Percentiles rank a stretch among this genome's conserved stretches.
Evolutionary conservation across 208 protist species (phyloP).

Genomic region (Wallacemonas rigidus): DNA sequence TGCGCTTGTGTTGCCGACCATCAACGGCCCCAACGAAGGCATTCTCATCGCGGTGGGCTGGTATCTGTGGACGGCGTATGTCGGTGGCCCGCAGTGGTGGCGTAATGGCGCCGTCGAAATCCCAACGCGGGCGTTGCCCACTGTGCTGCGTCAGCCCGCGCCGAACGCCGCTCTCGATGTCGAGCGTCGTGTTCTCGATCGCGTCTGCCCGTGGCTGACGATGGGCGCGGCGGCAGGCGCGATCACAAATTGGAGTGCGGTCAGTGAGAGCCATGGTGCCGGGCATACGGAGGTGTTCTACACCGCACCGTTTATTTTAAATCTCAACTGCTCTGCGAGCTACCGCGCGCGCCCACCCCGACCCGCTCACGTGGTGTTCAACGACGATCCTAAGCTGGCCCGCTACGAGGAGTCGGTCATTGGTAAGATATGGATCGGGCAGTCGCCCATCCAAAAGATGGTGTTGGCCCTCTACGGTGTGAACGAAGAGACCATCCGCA

Average conservation of each 20-base stretch:
- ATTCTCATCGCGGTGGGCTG: constrained; percentile 62
- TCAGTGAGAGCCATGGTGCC: not conserved
- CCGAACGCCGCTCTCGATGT: constrained; percentile 47
- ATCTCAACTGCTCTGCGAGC: constrained; percentile 49
- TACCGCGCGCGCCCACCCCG: constrained; percentile 42
- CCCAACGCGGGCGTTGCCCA: constrained; percentile 43
- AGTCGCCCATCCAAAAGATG: constrained; percentile 49
- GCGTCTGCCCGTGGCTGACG: constrained; percentile 45
- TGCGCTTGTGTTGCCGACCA: constrained; percentile 78
- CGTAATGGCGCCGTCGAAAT: constrained; percentile 49
- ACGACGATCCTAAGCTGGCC: constrained; percentile 15
- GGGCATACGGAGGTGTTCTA: constrained; percentile 12
- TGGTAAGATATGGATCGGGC: constrained; percentile 38
- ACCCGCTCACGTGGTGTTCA: constrained; percentile 28
- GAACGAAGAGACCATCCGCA: constrained; percentile 30
- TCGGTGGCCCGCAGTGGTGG: constrained; percentile 79
- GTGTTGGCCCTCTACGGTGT: constrained; percentile 60
- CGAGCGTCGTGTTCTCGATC: constrained; percentile 33
- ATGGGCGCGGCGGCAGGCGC: not conserved
- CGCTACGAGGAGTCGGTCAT: constrained; percentile 20
- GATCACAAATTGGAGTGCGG: not conserved
- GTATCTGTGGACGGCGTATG: constrained; percentile 66
- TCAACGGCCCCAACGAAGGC: constrained; percentile 92
- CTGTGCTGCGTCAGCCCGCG: constrained; percentile 49
- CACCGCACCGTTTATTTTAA: constrained; percentile 40